Base-by-base conservation (phyloP, 257 asterid species). In the Petrea volubilis region DNA sequence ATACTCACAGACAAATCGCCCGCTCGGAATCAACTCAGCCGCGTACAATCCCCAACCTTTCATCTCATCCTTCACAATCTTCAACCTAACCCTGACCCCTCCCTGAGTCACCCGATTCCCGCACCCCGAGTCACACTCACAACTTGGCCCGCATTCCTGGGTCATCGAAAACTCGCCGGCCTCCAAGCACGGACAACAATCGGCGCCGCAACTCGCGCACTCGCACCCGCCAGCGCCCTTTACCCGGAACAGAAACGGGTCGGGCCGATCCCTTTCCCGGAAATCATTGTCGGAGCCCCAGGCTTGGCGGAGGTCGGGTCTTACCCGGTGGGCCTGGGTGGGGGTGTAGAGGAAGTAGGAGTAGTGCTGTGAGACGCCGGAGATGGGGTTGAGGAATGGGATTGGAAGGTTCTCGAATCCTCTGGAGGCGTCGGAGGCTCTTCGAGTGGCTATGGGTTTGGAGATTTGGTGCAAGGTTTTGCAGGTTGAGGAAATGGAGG, bases 21-120 rank as follows among this genome's bases (percentile, higher is more conserved):
- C 96, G 53, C 60, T 27, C 1, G 81, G 86, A 71, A 91, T 89
- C 56, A 76, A 43, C 74, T 89, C 80, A 34, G 80, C 89, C 27
- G 97, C 97, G 68, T 52, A 67, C 83, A 94, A 78, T 14, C 95
- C 80, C 98, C 98, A 91, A 9, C 95, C 96, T 53, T 87, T 94
- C 60, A 63, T 80, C 74, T 58, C 70, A 77, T 89, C 90, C 61
- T 70, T 89, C 46, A 81, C 85, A 7, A 94, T 72, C 87, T 82
- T 84, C 86, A 94, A 58, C 79, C 59, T 75, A 70, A 74, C 76
- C 4, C 68, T 51, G 14, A 89, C 55, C 34, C 96, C 96, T 57
- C 83, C 81, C 80, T 91, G 97, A 67, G 86, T 83, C 74, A 40
- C 73, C 77, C 97, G 81, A 49, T 89, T 89, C 56, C 84, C 82